Percentiles rank a stretch among this genome's conserved stretches.
These are phyloP conservation scores for Cryphonectria japonica DNA, from an alignment of 2,329 filamentous ascomycete species.

Conservation along the genomic window DNA sequence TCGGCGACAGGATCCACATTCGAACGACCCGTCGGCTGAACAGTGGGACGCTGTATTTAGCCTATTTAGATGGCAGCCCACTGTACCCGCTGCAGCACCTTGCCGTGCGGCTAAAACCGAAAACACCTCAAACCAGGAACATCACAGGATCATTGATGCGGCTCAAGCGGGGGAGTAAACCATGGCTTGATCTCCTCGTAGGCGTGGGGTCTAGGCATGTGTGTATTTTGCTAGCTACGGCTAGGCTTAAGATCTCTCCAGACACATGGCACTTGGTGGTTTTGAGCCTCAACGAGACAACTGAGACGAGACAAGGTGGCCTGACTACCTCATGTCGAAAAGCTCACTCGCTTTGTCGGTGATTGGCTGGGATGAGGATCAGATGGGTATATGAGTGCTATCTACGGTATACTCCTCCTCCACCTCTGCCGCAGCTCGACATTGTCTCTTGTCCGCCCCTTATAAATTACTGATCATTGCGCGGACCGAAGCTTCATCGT, in stretches of 20 bases:
- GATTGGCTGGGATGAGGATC: not conserved
- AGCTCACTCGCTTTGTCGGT: not conserved
- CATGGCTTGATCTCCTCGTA: not conserved
- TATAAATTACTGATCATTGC: too few relatives aligned
- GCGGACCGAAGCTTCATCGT: too few relatives aligned
- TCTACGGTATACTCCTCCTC: not conserved
- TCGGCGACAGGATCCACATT: constrained; percentile 35
- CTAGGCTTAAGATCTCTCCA: not conserved
- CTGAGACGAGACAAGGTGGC: not conserved
- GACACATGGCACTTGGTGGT: not conserved
- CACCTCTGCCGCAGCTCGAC: not conserved
- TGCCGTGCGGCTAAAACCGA: constrained; percentile 34
- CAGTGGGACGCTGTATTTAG: constrained; percentile 23
- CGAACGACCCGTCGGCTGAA: constrained; percentile 7
- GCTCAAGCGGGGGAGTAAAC: not conserved
- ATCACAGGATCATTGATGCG: not conserved
- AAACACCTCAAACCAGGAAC: constrained; percentile 6
- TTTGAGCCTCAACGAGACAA: not conserved
- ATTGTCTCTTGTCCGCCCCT: too few relatives aligned
- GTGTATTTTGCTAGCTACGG: not conserved
- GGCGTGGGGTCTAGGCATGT: not conserved
- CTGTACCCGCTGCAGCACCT: not conserved
- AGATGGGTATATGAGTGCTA: not conserved
- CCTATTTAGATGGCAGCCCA: constrained; percentile 25
- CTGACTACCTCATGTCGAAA: not conserved